phyloP scores from a whole-genome alignment of 2,329 filamentous ascomycete species.

The Raffaelea ambrosiae region DNA sequence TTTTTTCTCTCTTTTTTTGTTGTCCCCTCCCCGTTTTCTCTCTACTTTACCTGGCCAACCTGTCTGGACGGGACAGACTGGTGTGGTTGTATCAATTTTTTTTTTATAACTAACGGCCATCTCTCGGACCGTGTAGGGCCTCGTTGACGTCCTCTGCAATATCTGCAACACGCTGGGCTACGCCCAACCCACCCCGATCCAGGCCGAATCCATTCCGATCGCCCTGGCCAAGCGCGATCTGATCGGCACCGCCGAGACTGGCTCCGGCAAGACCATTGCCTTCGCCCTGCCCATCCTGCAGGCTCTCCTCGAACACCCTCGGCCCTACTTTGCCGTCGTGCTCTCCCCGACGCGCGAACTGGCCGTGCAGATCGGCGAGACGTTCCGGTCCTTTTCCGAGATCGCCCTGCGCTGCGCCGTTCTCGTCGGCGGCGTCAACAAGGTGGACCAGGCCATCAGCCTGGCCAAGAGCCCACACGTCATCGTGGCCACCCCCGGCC shows the following conservation, averaged over 20 bases:
- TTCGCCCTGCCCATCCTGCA: conserved; percentile 92
- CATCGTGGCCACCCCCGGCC: conserved; percentile 83
- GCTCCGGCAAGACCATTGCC: conserved; percentile 90
- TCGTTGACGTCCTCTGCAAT: conserved; percentile 82
- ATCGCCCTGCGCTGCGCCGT: conserved; percentile 83
- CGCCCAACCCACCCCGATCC: conserved; percentile 82
- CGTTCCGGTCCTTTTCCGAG: conserved; percentile 80
- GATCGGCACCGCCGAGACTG: conserved; percentile 91
- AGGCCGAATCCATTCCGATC: conserved; percentile 71
- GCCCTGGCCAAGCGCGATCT: conserved; percentile 76
- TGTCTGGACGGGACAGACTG: no score
- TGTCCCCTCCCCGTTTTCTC: not conserved
- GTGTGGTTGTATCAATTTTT: no score
- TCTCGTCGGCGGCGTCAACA: conserved; percentile 90
- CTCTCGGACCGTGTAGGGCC: no score
- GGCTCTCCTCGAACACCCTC: conserved; percentile 78
- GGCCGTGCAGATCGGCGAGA: conserved; percentile 81
- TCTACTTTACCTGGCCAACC: not conserved
- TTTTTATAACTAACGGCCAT: no score
- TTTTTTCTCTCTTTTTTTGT: not conserved
- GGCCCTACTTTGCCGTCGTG: conserved; percentile 78
- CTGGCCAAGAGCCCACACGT: conserved; percentile 95
- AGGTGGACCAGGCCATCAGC: conserved; percentile 84
- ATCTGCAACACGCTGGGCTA: conserved; percentile 77
- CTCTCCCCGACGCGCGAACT: conserved; percentile 90